Evolutionary conservation across 768 basidiomycete genomes (phyloP).

Genomic region (Chalciporus piperatus): DNA sequence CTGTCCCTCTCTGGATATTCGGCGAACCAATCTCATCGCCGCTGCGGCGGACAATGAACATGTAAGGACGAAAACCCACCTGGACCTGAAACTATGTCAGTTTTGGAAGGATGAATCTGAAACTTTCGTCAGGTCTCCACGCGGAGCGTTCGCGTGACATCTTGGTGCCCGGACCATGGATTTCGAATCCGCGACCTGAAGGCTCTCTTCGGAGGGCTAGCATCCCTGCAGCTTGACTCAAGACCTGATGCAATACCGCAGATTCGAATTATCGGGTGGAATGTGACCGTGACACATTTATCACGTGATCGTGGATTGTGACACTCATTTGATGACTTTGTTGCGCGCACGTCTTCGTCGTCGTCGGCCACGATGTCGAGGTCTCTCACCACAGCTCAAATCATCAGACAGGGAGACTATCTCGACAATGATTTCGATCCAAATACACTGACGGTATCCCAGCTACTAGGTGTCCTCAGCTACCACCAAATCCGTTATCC

Average conservation of each 20-base stretch:
- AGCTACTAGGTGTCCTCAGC: constrained; percentile 72
- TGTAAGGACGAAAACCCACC: not conserved
- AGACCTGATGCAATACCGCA: too few relatives aligned
- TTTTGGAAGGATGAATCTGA: not conserved
- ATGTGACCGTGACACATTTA: not conserved
- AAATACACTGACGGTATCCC: constrained; percentile 69
- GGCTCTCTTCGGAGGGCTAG: not conserved
- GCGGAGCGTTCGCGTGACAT: not conserved
- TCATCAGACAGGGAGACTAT: constrained; percentile 74
- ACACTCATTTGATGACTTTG: not conserved
- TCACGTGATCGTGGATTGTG: constrained; percentile 24
- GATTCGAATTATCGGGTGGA: too few relatives aligned
- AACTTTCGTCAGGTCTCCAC: not conserved
- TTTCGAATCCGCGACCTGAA: too few relatives aligned
- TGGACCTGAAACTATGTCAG: not conserved
- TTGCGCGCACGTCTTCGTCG: constrained; percentile 8
- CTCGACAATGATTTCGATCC: constrained; percentile 79
- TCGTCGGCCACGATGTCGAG: constrained; percentile 56
- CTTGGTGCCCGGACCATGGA: too few relatives aligned
- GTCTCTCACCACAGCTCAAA: constrained; percentile 67
- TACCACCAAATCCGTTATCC: constrained; percentile 77
- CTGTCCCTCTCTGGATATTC: constrained; percentile 2
- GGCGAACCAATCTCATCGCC: not conserved
- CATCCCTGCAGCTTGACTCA: not conserved
- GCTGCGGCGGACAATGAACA: constrained; percentile 9